A percentile compares a stretch with the other conserved stretches of the same genome.
Evolutionary conservation across 2,329 filamentous ascomycete species (phyloP).

Genomic region (Mollisia scopiformis): DNA sequence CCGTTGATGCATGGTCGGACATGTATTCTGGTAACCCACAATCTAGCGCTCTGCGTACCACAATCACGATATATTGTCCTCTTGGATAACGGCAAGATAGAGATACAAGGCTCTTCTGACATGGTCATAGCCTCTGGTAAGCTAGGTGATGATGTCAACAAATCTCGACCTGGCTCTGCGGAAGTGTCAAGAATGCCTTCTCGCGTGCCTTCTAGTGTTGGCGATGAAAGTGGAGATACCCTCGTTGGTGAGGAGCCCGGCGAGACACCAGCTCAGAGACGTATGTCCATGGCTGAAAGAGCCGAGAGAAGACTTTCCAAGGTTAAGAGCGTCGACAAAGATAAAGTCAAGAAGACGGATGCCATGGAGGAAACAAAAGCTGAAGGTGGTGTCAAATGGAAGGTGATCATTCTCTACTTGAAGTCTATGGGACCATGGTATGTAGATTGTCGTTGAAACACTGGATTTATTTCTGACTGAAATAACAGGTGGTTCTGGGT

Average conservation of each 20-base stretch:
- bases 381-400: constrained; percentile 83
- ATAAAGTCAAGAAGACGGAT: constrained; percentile 43
- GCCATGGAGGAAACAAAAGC: constrained; percentile 77
- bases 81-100: constrained; percentile 83
- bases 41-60: constrained; percentile 84
- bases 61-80: constrained; percentile 80
- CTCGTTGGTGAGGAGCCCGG: constrained; percentile 50
- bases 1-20: constrained; percentile 87
- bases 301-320: constrained; percentile 44
- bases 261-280: constrained; percentile 47
- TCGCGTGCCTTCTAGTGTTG: constrained; percentile 74
- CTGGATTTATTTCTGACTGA: constrained; percentile 16
- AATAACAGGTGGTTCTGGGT: constrained; percentile 76
- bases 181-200: constrained; percentile 76
- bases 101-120: constrained; percentile 73
- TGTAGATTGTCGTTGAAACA: constrained; percentile 5
- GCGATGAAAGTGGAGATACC: constrained; percentile 61
- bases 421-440: constrained; percentile 87
- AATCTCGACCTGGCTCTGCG: constrained; percentile 72
- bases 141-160: constrained; percentile 82
- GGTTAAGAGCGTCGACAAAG: constrained; percentile 36
- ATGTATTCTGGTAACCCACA: constrained; percentile 95
- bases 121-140: constrained; percentile 86
- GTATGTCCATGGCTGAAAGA: constrained; percentile 35
- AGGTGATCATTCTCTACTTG: constrained; percentile 85